These are phyloP conservation scores for Perkinsus olseni DNA, from an alignment of 169 alveolate species.

Conservation along the genomic window DNA sequence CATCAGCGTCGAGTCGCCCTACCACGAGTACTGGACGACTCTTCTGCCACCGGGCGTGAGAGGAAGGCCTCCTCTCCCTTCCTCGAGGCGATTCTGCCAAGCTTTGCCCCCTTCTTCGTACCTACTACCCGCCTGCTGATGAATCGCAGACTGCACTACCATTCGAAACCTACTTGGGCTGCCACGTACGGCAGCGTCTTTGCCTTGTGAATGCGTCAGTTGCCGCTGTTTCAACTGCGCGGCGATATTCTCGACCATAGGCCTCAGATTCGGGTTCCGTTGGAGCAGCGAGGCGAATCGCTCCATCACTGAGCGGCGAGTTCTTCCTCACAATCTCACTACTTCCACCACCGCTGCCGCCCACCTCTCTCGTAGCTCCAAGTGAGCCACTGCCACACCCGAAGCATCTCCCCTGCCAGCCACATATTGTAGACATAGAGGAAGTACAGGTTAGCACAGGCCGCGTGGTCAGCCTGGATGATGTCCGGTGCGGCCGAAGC, in stretches of 20 bases:
- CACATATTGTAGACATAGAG: slow-evolving; percentile 11
- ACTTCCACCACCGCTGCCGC: background rate
- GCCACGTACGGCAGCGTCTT: background rate
- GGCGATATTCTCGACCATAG: slow-evolving; percentile 5
- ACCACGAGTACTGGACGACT: background rate
- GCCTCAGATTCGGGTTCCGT: background rate
- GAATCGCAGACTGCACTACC: no score
- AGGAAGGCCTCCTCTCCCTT: background rate
- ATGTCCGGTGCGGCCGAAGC: background rate
- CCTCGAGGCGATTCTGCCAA: background rate
- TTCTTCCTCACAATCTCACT: background rate
- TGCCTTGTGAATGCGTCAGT: background rate
- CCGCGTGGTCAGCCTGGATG: slow-evolving; percentile 7
- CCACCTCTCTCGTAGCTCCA: slow-evolving; percentile 3
- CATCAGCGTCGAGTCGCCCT: background rate
- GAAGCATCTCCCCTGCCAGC: background rate
- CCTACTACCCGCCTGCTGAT: background rate
- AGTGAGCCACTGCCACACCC: background rate
- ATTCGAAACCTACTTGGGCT: background rate
- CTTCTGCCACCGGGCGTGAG: background rate
- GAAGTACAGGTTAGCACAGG: slow-evolving; percentile 8
- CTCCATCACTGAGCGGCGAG: background rate
- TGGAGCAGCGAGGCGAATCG: background rate
- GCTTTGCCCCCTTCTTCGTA: background rate
- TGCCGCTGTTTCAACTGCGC: slow-evolving; percentile 11